Evolutionary conservation across 306 rosid species (phyloP).

Genomic region (Biancaea sappan): DNA sequence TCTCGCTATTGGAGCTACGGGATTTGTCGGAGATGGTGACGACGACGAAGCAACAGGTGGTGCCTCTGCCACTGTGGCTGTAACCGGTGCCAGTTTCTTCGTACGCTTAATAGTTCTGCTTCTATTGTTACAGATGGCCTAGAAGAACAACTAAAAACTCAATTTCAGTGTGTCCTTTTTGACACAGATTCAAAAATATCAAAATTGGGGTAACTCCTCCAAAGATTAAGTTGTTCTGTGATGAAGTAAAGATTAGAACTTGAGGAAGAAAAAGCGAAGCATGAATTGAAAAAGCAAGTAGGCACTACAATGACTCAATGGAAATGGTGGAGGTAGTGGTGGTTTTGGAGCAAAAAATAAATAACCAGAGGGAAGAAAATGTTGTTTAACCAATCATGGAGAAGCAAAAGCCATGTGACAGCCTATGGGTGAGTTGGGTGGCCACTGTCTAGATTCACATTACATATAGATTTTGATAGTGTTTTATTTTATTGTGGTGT

Average conservation of each 20-base stretch:
- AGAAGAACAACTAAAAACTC: constrained; percentile 1
- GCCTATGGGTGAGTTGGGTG: constrained; percentile 25
- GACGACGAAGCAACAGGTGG: constrained; percentile 15
- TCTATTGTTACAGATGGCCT: constrained; percentile 37
- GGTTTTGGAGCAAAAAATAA: constrained; percentile 10
- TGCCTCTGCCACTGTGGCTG: constrained; percentile 54
- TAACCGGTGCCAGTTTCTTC: constrained; percentile 42
- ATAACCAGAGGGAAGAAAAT: constrained; percentile 7
- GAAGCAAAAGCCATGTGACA: constrained; percentile 43
- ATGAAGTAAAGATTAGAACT: neutral
- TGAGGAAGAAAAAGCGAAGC: neutral
- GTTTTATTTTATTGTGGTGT: neutral
- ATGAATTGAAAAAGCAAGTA: neutral
- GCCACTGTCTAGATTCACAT: constrained; percentile 5
- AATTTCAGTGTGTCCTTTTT: constrained; percentile 9
- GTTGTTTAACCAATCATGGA: constrained; percentile 19
- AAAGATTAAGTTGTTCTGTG: neutral
- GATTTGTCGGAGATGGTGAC: too few species aligned
- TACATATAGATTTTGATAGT: neutral
- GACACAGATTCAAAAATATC: constrained; percentile 21
- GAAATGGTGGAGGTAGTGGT: constrained; percentile 16
- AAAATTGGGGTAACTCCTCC: neutral
- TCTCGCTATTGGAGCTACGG: too few species aligned
- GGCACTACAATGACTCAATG: constrained; percentile 2
- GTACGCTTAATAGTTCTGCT: constrained; percentile 39